phyloP scores from a whole-genome alignment of 2,329 filamentous ascomycete genomes.

The Arthroderma sp. region DNA sequence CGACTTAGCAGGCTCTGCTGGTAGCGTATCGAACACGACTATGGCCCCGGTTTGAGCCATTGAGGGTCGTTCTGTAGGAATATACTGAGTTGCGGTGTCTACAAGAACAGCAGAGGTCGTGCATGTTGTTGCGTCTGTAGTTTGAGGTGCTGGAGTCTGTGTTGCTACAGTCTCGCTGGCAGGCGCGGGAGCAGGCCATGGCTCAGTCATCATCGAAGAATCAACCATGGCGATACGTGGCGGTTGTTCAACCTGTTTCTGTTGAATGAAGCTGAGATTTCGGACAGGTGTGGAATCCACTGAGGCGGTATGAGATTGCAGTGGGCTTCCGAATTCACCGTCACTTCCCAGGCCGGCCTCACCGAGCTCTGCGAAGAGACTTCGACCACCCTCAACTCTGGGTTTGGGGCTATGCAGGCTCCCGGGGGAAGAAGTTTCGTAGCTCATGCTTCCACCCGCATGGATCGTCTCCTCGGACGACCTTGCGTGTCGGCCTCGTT shows the following conservation, averaged over 20 bases:
- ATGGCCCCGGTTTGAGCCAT: slow-evolving; percentile 18
- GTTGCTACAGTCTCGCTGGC: slow-evolving; percentile 33
- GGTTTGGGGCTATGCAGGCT: slow-evolving; percentile 38
- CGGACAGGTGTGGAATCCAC: slow-evolving; percentile 30
- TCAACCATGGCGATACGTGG: slow-evolving; percentile 43
- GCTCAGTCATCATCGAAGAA: slow-evolving; percentile 51
- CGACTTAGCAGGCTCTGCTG: neutral
- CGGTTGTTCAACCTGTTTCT: slow-evolving; percentile 13
- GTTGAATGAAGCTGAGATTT: neutral
- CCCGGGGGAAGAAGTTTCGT: slow-evolving; percentile 42
- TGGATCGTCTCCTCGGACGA: slow-evolving; percentile 34
- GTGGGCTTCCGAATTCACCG: slow-evolving; percentile 42
- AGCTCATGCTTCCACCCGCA: slow-evolving; percentile 27
- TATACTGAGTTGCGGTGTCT: slow-evolving; percentile 34
- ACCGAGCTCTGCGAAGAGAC: slow-evolving; percentile 79
- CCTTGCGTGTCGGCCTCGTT: slow-evolving; percentile 51
- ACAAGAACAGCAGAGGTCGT: slow-evolving; percentile 16
- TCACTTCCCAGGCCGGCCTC: slow-evolving; percentile 64
- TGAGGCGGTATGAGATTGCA: slow-evolving; percentile 27
- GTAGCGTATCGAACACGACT: slow-evolving; percentile 18
- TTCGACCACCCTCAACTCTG: slow-evolving; percentile 52
- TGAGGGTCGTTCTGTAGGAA: slow-evolving; percentile 24
- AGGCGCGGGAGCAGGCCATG: slow-evolving; percentile 15
- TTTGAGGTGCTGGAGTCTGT: neutral
- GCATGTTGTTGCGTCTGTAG: slow-evolving; percentile 6